Evolutionary conservation across 139 green algal species (phyloP), one percentile per base, ranked within the genome.

Genomic region (Limnomonas spitsbergensis): DNA sequence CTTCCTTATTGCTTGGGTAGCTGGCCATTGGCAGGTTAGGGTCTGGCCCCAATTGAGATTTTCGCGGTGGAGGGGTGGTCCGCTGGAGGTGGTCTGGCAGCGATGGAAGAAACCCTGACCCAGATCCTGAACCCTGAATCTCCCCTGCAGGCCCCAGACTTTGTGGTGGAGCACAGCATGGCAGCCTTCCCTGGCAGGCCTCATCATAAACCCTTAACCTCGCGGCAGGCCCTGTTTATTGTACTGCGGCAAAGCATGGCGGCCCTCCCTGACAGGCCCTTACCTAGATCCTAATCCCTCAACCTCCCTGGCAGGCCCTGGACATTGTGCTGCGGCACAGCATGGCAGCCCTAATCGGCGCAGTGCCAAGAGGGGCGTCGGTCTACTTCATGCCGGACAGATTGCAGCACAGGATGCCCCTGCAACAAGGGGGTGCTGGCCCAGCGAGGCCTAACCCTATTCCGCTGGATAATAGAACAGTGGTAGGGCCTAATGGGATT

Each of bases 271-370:
- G 20, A 61, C 20, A 20, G 47, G 20, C 20, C 14, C 47, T 61
- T 61, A 61, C n/a, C n/a, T n/a, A n/a, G n/a, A n/a, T n/a, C n/a
- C n/a, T n/a, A n/a, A n/a, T n/a, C n/a, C n/a, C n/a, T n/a, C n/a
- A n/a, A n/a, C n/a, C n/a, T 61, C 47, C 14, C 20, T 20, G 14
- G 47, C 47, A 61, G 47, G 47, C 20, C 14, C 47, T 61, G 14
- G 47, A 61, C 47, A 61, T 61, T 61, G 47, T 61, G 47, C 47
- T 61, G 47, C 14, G 47, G 47, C 47, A 61, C 47, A 61, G 47
- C 47, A 14, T 61, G 47, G 47, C 47, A 14, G 14, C 14, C 47
- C 47, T 61, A 29, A 14, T 20, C 20, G 47, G 47, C 14, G 47
- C 47, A 61, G 20, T 61, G 14, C 14, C 20, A 20, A 61, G 20